Evolutionary conservation across 805 yeast species (phyloP), one percentile per base, ranked within the genome.

Genomic region (Candida glaebosa): DNA sequence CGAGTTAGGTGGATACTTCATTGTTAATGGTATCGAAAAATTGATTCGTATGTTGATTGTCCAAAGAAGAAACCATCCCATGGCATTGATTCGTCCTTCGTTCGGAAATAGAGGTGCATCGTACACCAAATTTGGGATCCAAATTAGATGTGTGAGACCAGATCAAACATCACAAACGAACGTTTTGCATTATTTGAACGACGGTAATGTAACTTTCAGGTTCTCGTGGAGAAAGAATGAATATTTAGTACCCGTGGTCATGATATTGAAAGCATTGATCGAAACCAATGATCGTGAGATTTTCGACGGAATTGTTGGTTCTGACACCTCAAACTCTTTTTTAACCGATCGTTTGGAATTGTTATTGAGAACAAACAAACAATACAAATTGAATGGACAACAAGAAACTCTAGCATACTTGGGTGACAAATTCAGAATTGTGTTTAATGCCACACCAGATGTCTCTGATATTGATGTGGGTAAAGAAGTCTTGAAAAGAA

Each of bases 141-240:
- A 90, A 70, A 84, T 93, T 47, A 81, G 99, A 69, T 80, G 84
- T 47, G 97, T 89, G 2, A 81, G 99, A 60, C 95, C 96, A 3
- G 99, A 93, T 66, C 98, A 93, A 71, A 86, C 96, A 15, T 90
- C 99, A 16, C 97, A 90, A 67, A 89, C 98, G 4, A 93, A 91
- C 59, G 98, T 90, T n/a, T 73, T 93, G 60, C 99, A 93, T 64
- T 93, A 93, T 62, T 77, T 93, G 57, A 85, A 79, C 54, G 97
- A 93, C 58, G 99, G 99, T 68, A 91, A 86, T 56, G 96, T 90
- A 42, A 90, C 97, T 2, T 88, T 93, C 73, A 78, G 99, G 61
- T 93, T 93, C 60, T 86, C 96, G 4, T 93, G 98, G 98, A 81
- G 90, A 57, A 93, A 93, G 58, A 91, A 88, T 62, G 99, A 93